Base-by-base conservation (phyloP, 805 yeast genomes). In the Candida odintsovae region DNA sequence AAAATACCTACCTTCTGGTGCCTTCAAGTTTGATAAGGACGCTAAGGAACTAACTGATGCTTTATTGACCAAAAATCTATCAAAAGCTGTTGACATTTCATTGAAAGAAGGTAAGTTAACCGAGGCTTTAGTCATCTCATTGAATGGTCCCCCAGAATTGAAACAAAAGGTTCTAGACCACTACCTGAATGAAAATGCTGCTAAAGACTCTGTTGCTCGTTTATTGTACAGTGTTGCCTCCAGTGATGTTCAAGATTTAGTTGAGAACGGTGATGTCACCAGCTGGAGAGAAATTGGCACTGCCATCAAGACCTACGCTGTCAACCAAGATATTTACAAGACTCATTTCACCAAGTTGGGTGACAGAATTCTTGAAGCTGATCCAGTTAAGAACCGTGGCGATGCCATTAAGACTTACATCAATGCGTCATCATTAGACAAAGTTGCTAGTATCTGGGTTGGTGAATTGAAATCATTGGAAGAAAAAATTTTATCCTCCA, bases 221-320 rank as follows among this genome's bases (percentile, higher is more conserved):
- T 71, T 89, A 15, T 70, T 95, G 46, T 83, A 82, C 66, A 77
- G 82, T 43, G 76, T 81, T 13, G 72, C 87, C 1, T 71, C 77
- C 26, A 69, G 70, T 31, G 69, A 78, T 52, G 69, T 76, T 72
- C 44, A 67, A 26, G 98, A 92, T 62, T 63, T 94, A 50, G 94
- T 90, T 26, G 73, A 76, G 40, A 83, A 90, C 60, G 85, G 86
- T 26, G 85, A 86, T 58, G 80, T 90, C 36, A 57, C 73, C 4
- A 82, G 86, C 53, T 94, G 99, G 99, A 84, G 80, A 56, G 83
- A 82, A 38, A 80, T 86, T 54, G 87, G 90, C n/a, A 71, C 77
- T 38, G 76, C 89, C 15, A 76, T 90, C 46, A 63, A 80, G 44
- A 76, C 87, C 3, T 84, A 76, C 57, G 63, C 76, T 38, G 52